Evolutionary conservation across 768 basidiomycete species (phyloP).

Genomic region (Plicaturopsis crispa): DNA sequence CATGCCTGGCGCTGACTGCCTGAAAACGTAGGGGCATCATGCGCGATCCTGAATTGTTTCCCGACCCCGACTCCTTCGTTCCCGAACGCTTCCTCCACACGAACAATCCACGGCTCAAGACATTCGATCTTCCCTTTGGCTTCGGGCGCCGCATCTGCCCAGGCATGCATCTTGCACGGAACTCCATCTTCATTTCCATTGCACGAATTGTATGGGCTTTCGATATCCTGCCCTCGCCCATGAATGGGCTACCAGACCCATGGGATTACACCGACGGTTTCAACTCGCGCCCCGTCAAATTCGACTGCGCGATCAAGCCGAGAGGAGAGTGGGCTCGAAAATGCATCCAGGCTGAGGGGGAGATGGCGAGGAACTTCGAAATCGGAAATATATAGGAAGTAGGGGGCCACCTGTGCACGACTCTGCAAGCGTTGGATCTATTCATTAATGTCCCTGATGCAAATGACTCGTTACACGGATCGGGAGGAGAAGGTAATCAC

Average conservation of each 20-base stretch:
- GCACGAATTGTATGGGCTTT: constrained; percentile 27
- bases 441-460: too few relatives aligned
- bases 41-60: constrained; percentile 26
- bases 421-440: too few relatives aligned
- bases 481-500: too few relatives aligned
- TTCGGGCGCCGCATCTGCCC: constrained; percentile 34
- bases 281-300: constrained; percentile 25
- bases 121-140: constrained; percentile 29
- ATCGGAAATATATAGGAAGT: too few relatives aligned
- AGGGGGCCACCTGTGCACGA: too few relatives aligned
- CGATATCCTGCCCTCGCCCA: constrained; percentile 19
- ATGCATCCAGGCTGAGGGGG: constrained; percentile 19
- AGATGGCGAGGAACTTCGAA: constrained; percentile 13
- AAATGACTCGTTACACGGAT: too few relatives aligned
- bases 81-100: constrained; percentile 34
- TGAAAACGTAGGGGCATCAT: constrained; percentile 25
- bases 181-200: constrained; percentile 26
- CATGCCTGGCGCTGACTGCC: not conserved
- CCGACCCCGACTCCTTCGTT: constrained; percentile 25
- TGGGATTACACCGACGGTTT: constrained; percentile 26
- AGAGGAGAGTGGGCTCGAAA: constrained; percentile 11
- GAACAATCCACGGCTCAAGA: constrained; percentile 18
- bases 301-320: constrained; percentile 21
- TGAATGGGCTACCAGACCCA: constrained; percentile 12
- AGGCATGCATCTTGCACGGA: constrained; percentile 26